These are phyloP conservation scores for Macroventuria anomochaeta DNA, from an alignment of 2,329 filamentous ascomycete species.

Conservation along the genomic window DNA sequence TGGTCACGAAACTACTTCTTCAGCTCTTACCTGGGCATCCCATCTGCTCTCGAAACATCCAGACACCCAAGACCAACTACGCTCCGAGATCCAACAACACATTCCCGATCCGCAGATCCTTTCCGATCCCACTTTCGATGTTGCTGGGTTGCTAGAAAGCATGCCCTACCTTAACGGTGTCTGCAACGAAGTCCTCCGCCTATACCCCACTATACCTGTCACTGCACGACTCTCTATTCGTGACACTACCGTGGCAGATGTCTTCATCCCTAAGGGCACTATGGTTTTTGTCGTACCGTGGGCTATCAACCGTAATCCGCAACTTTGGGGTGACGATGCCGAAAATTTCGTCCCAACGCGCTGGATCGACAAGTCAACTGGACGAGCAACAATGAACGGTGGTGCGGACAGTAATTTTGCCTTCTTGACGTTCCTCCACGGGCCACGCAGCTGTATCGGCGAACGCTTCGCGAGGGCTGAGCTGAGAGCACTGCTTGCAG, in stretches of 20 bases:
- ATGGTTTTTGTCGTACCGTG: constrained; percentile 49
- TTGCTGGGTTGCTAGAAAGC: constrained; percentile 51
- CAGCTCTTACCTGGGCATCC: constrained; percentile 75
- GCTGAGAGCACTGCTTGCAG: constrained; percentile 45
- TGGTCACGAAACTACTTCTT: constrained; percentile 77
- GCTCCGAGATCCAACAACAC: constrained; percentile 68
- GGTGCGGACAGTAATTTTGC: constrained; percentile 49
- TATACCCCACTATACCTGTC: constrained; percentile 50
- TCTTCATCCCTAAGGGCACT: constrained; percentile 50
- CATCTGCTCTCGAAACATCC: constrained; percentile 73
- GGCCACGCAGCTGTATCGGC: constrained; percentile 50
- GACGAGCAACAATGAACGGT: constrained; percentile 50
- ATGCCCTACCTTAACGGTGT: constrained; percentile 56
- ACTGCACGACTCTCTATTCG: constrained; percentile 41
- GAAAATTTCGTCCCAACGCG: constrained; percentile 53
- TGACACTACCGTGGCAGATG: constrained; percentile 42
- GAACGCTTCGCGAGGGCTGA: constrained; percentile 49
- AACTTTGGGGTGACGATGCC: constrained; percentile 53
- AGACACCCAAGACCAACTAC: constrained; percentile 69
- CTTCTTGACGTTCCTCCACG: constrained; percentile 54
- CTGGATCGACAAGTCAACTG: constrained; percentile 52
- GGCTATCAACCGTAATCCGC: constrained; percentile 52
- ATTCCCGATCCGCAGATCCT: constrained; percentile 57
- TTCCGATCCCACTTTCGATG: constrained; percentile 26
- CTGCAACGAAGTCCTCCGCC: constrained; percentile 52